phyloP scores from a whole-genome alignment of 192 early-diverging fungal genomes.

The Bifiguratus adelaidae region DNA sequence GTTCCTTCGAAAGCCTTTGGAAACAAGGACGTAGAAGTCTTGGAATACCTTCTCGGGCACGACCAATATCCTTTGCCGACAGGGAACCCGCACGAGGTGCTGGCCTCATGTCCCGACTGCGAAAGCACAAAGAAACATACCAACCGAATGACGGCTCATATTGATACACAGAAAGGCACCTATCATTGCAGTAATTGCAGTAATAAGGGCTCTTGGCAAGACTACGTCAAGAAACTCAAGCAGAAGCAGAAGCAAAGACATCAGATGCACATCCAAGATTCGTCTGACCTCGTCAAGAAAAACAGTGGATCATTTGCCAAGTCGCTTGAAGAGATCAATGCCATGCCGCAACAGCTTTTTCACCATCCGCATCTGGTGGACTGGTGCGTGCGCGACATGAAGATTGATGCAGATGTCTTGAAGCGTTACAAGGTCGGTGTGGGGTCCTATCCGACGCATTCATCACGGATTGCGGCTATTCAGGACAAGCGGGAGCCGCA shows the following conservation, averaged over 20 bases:
- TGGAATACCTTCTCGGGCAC: no score
- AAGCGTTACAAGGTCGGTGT: slow-evolving; percentile 31
- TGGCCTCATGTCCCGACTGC: no score
- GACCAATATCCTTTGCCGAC: no score
- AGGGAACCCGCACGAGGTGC: no score
- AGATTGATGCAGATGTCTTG: slow-evolving; percentile 8
- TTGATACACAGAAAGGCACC: slow-evolving; percentile 33
- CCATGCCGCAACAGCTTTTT: slow-evolving; percentile 18
- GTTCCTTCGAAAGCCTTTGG: no score
- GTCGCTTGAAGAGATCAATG: slow-evolving; percentile 27
- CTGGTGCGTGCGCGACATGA: slow-evolving; percentile 10
- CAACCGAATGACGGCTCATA: slow-evolving; percentile 34
- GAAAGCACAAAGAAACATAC: slow-evolving; percentile 14
- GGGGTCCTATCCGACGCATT: slow-evolving; percentile 21
- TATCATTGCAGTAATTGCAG: slow-evolving; percentile 48
- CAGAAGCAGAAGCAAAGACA: slow-evolving; percentile 10
- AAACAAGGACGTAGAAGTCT: no score
- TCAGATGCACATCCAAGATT: slow-evolving; percentile 26
- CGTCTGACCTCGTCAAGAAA: slow-evolving; percentile 11
- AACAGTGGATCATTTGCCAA: slow-evolving; percentile 18
- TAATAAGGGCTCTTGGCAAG: slow-evolving; percentile 41
- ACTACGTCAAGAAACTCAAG: slow-evolving; percentile 30
- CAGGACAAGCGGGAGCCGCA: not conserved
- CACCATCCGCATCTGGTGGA: slow-evolving; percentile 23
- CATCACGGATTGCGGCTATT: slow-evolving; percentile 7